Percentiles rank a stretch among this genome's conserved stretches.
phyloP scores from a whole-genome alignment of 1,284 basidiomycete species.

The Cryptococcus sp. region DNA sequence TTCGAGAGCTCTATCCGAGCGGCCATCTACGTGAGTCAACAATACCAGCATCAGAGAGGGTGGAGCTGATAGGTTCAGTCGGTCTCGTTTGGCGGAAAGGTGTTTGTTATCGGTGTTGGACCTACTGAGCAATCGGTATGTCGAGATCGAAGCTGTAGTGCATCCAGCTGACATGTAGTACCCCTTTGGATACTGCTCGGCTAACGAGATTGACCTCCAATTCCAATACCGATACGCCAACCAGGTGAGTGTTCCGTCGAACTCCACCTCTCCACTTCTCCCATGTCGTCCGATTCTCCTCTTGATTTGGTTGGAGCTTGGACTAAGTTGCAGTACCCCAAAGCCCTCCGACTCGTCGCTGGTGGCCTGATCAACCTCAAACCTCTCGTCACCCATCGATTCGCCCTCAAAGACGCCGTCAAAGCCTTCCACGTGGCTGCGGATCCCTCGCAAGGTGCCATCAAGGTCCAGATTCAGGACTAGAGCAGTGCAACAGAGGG shows the following conservation, averaged over 20 bases:
- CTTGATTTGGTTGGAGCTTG: too few relatives aligned
- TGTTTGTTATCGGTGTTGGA: conserved; percentile 54
- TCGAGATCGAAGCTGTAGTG: neutral
- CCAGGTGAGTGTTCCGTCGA: conserved; percentile 24
- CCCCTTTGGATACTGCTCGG: conserved; percentile 51
- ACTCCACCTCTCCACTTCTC: too few relatives aligned
- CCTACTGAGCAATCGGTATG: conserved; percentile 43
- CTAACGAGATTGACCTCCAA: conserved; percentile 53
- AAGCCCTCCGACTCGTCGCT: conserved; percentile 73
- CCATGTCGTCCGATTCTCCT: too few relatives aligned
- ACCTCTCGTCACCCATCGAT: conserved; percentile 80
- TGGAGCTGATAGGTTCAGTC: conserved; percentile 25
- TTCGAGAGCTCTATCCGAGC: conserved; percentile 82
- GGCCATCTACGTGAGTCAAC: conserved; percentile 61
- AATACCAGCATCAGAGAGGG: neutral
- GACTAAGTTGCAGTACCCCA: conserved; percentile 54
- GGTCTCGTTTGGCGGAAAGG: conserved; percentile 49
- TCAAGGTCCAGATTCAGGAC: conserved; percentile 47
- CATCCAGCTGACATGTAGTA: conserved; percentile 22
- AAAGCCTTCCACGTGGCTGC: conserved; percentile 63
- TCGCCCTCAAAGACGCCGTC: conserved; percentile 65
- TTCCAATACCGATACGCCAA: conserved; percentile 51
- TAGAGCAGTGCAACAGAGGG: conserved; percentile 2
- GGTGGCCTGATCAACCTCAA: conserved; percentile 78
- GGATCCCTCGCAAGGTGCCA: conserved; percentile 43